Base-by-base conservation (phyloP, 1,284 basidiomycete species). In the Tilletia setariae region DNA sequence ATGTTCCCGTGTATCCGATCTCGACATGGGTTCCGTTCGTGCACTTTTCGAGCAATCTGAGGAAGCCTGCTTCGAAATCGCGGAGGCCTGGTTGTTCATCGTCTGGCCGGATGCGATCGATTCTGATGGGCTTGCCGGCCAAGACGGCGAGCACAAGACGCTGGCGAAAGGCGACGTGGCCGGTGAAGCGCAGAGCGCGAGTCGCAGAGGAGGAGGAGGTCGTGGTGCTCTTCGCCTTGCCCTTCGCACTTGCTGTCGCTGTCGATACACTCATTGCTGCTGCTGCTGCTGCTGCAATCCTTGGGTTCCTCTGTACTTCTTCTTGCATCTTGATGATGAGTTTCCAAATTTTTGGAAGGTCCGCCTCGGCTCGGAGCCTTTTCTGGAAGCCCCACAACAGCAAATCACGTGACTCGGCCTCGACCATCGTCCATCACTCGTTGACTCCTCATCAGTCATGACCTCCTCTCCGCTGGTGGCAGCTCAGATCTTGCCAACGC, bases 11-110 rank as follows among this genome's bases (percentile, higher is more conserved):
- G 21, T 95, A 91, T 1, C 92, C 95, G 68, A 99, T 98, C 82
- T 98, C 96, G 72, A 98, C 92, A 30, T 92, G 85, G 7, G 92
- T 93, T 1, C 96, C 96, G 86, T 98, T 98, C 2, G 94, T 96
- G 1, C 92, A 85, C 80, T 93, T 94, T 83, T 98, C 95, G 30
- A 98, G 79, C 15, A 98, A 84, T 25, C 96, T 86, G 53, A 99
- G 83, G 40, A 98, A 87, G 78, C 91, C 95, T 66, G 96, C 89
- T 85, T 98, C 96, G 83, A 91, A 96, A 81, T 98, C 94, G 86
- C 90, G 86, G 32, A 99, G 85, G 83, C 96, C 96, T 44, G 96
- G 95, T 81, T 96, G 90, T 84, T 96, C 92, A 16, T 42, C 40
- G 65, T 94, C 90, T 0, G 92, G 86, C 16, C 96, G 89, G 73